These are phyloP conservation scores for Echinosophora koreensis DNA, from an alignment of 306 rosid genomes.

Conservation along the genomic window DNA sequence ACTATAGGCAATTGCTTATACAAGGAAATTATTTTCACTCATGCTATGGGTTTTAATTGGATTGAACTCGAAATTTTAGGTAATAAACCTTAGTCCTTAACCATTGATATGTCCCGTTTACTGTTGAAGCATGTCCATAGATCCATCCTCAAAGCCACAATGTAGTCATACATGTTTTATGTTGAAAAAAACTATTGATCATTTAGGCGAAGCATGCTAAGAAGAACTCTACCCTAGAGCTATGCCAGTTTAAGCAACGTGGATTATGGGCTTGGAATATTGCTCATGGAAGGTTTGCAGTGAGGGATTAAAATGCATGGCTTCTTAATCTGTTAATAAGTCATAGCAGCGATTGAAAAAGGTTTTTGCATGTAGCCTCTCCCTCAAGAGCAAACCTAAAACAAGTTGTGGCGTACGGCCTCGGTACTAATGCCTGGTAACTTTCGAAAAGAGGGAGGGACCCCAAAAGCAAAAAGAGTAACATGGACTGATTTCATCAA, in stretches of 20 bases:
- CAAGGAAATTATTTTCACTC: background rate
- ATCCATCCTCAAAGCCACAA: background rate
- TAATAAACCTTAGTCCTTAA: background rate
- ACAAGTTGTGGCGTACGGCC: constrained; percentile 33
- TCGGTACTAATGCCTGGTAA: constrained; percentile 41
- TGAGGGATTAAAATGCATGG: constrained; percentile 11
- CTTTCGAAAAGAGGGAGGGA: constrained; percentile 38
- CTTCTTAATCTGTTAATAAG: background rate
- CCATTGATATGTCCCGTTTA: background rate
- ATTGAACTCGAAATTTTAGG: background rate
- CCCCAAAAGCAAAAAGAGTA: constrained; percentile 39
- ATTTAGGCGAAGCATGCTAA: constrained; percentile 15
- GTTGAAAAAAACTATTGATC: background rate
- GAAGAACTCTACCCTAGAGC: background rate
- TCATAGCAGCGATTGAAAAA: background rate
- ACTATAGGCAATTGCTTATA: background rate
- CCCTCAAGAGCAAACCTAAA: constrained; percentile 11
- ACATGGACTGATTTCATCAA: constrained; percentile 49
- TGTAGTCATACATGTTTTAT: background rate
- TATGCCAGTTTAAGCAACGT: background rate
- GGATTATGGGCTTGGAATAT: background rate
- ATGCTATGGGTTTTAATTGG: background rate
- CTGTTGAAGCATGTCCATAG: background rate
- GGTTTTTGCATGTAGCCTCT: background rate
- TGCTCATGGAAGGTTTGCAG: background rate